Evolutionary conservation across 2,329 filamentous ascomycete genomes (phyloP), one percentile per base, ranked within the genome.

Genomic region (Aureobasidium sp.): DNA sequence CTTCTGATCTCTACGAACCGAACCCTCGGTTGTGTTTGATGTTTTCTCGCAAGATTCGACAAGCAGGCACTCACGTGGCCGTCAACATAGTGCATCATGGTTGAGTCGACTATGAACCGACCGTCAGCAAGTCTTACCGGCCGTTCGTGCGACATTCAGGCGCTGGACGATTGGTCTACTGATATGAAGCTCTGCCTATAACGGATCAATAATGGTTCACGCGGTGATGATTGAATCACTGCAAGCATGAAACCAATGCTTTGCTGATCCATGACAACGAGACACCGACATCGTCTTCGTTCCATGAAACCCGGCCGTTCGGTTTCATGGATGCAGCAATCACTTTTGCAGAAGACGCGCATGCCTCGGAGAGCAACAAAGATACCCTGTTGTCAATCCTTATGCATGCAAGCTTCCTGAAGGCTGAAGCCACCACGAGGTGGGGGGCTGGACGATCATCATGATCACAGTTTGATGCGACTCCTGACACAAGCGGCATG

Each of bases 361-460:
- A 57, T 35, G 40, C 40, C n/a, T 47, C 5, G 22, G 17, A 29
- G 19, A 35, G 22, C 42, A 58, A 48, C 24, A 48, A 39, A 48
- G 48, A 31, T 22, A 48, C 22, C 33, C 33, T 48, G 54, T 48
- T 48, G 54, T 58, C 44, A 60, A 50, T 60, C 44, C 14, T 42
- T 50, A 49, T 60, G 57, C 57, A 60, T 49, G 35, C 44, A 60
- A 60, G 57, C 57, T 59, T 59, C 40, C 53, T 45, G 37, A 54
- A 54, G 52, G 29, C 53, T 45, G 37, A 54, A 54, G 52, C 52
- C 53, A 57, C 53, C 40, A 57, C 45, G 53, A 58, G 35, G 56
- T 31, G 31, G 44, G 31, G 42, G 45, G 56, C 57, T 60, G 54
- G 44, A 39, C n/a, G 54, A 59, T 59, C 42, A 48, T 47, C 54